phyloP scores from a whole-genome alignment of 208 protist genomes.

The Trypanosoma brucei region DNA sequence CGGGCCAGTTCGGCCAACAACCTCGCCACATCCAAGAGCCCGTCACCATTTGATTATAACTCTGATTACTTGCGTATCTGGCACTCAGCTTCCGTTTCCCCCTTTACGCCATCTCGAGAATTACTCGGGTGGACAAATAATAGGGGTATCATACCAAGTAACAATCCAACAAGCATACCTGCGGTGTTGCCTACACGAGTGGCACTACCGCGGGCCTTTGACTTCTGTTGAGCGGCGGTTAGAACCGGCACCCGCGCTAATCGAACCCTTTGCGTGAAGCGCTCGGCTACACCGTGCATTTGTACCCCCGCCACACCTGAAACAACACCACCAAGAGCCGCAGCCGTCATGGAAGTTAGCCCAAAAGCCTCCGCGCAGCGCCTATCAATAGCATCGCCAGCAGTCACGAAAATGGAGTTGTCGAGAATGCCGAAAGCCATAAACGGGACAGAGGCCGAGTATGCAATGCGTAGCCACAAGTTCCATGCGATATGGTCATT shows the following conservation, averaged over 20 bases:
- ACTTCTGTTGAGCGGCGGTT: conserved; percentile 45
- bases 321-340: conserved; percentile 73
- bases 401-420: conserved; percentile 76
- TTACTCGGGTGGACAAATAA: conserved; percentile 38
- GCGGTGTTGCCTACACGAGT: conserved; percentile 56
- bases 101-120: neutral
- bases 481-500: conserved; percentile 45
- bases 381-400: conserved; percentile 76
- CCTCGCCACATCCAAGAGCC: too few relatives aligned
- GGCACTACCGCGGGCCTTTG: conserved; percentile 29
- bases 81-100: too few relatives aligned
- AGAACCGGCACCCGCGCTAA: conserved; percentile 42
- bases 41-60: too few relatives aligned
- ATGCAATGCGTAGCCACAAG: conserved; percentile 37
- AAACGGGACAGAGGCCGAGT: conserved; percentile 64
- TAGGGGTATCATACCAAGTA: conserved; percentile 75
- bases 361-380: conserved; percentile 50
- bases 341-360: conserved; percentile 71
- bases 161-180: conserved; percentile 74
- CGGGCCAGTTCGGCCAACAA: too few relatives aligned
- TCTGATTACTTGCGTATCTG: too few relatives aligned
- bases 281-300: conserved; percentile 82
- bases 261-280: conserved; percentile 31
- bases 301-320: conserved; percentile 83
- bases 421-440: conserved; percentile 84